Conservation (phyloP, 805 yeast species). For the Babjeviella inositovora region DNA sequence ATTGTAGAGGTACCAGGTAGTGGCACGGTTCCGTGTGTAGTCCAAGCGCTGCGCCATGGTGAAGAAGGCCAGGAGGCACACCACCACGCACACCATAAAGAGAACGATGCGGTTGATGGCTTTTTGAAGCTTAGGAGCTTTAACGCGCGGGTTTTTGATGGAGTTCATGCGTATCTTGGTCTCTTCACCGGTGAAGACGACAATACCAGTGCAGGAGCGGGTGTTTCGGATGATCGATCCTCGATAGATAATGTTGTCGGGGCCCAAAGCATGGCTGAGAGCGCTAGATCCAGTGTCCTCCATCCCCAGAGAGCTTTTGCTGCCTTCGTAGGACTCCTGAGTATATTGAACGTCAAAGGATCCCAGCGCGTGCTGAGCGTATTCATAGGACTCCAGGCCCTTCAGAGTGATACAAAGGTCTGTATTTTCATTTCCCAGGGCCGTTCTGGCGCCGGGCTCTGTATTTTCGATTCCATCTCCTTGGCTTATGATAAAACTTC, state of each 20-base stretch:
- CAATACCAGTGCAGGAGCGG: slow-evolving; percentile 55
- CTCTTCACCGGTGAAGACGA: slow-evolving; percentile 89
- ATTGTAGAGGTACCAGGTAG: slow-evolving; percentile 62
- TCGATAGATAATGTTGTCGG: slow-evolving; percentile 76
- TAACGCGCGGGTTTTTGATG: slow-evolving; percentile 72
- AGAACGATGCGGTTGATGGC: slow-evolving; percentile 71
- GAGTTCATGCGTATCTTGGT: slow-evolving; percentile 94
- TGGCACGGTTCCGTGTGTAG: slow-evolving; percentile 23
- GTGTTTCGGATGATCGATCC: slow-evolving; percentile 89
- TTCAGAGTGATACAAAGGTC: too few species aligned
- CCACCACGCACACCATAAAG: slow-evolving; percentile 78
- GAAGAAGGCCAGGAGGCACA: slow-evolving; percentile 60
- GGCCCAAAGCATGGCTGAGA: slow-evolving; percentile 41
- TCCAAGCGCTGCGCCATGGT: slow-evolving; percentile 60
- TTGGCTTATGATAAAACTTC: slow-evolving; percentile 29
- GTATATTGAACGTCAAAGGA: too few species aligned
- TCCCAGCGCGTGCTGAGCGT: too few species aligned
- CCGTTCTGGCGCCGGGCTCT: too few species aligned
- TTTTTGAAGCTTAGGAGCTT: slow-evolving; percentile 83
- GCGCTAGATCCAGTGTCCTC: slow-evolving; percentile 7
- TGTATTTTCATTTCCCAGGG: too few species aligned
- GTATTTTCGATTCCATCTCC: slow-evolving; percentile 15
- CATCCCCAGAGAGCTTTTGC: too few species aligned
- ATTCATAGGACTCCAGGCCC: too few species aligned
- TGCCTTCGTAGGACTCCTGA: too few species aligned